Conservation (phyloP, 805 yeast genomes). For the Kodamaea leandrae region DNA sequence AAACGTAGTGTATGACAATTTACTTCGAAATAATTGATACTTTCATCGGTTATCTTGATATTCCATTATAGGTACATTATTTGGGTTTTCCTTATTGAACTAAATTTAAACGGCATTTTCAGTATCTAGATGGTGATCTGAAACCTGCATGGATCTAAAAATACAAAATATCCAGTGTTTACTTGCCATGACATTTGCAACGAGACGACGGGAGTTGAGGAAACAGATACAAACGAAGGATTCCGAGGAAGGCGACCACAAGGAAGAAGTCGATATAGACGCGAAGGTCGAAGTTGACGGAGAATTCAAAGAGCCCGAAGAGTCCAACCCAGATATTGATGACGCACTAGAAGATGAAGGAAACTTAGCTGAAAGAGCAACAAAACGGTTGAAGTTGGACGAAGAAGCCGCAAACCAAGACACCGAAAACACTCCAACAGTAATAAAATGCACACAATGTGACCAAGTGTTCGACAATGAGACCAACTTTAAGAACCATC, state of each 20-base stretch:
- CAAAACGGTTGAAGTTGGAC: neutral
- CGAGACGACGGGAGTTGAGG: slow-evolving; percentile 4
- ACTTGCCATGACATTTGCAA: slow-evolving; percentile 1
- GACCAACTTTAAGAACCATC: slow-evolving; percentile 11
- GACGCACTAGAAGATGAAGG: neutral
- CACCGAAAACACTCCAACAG: neutral
- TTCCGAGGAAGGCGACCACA: too few relatives aligned
- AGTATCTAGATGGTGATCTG: too few relatives aligned
- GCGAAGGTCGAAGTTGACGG: neutral
- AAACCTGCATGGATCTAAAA: too few relatives aligned
- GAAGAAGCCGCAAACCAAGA: neutral
- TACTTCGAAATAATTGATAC: neutral
- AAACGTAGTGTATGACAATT: neutral
- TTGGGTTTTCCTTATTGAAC: too few relatives aligned
- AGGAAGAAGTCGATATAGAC: neutral
- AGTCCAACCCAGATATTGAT: neutral
- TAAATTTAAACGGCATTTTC: too few relatives aligned
- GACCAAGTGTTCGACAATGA: slow-evolving; percentile 5
- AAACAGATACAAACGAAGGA: too few relatives aligned
- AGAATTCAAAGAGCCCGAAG: neutral
- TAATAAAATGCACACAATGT: neutral
- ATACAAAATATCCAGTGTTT: too few relatives aligned
- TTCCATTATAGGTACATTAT: too few relatives aligned
- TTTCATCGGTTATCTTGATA: neutral
- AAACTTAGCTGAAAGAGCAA: neutral